Base-by-base conservation (phyloP, 2,329 filamentous ascomycete species). In the Fusarium subglutinans region DNA sequence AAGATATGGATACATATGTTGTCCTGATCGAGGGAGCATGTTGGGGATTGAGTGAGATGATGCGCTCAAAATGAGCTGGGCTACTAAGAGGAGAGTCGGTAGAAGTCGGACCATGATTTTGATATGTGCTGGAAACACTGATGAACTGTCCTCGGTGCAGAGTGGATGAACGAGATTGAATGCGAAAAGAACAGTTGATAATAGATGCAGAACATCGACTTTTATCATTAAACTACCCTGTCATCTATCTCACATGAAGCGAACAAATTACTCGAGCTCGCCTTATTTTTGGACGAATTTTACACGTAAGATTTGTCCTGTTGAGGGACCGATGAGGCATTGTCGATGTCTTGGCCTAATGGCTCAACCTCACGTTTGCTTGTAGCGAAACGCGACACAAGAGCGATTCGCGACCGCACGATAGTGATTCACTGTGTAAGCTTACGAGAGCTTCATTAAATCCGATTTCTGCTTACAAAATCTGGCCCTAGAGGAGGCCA, bases 301-400 rank as follows among this genome's bases (percentile, higher is more conserved):
- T 17, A 17, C n/a, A 24, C 15, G 24, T 50, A 48, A 30, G 15
- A n/a, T 15, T 50, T 12, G 8, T 28, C 22, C 13, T 50, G 24
- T 28, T 40, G 15, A 7, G 20, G 26, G 30, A 22, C 24, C 22
- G 14, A 44, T n/a, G 33, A 45, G 24, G n/a, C 24, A 11, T 18
- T 48, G 35, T 15, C 18, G 18, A n/a, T 15, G 47, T 26, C 13
- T 33, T n/a, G 38, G 15, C 22, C 54, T 22, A 51, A 59, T 66
- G n/a, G 64, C 64, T 50, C 44, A 59, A 33, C n/a, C 28, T 30
- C 62, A 62, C 51, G 28, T 28, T 55, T 26, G 28, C 11, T 28
- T 53, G n/a, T 20, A 38, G 45, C 45, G 50, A 43, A n/a, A 44
- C 22, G 50, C 61, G 64, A 22, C 6, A 38, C n/a, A 18, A 10